These are phyloP conservation scores for Auricularia sp. DNA, from an alignment of 768 basidiomycete genomes.

Conservation along the genomic window DNA sequence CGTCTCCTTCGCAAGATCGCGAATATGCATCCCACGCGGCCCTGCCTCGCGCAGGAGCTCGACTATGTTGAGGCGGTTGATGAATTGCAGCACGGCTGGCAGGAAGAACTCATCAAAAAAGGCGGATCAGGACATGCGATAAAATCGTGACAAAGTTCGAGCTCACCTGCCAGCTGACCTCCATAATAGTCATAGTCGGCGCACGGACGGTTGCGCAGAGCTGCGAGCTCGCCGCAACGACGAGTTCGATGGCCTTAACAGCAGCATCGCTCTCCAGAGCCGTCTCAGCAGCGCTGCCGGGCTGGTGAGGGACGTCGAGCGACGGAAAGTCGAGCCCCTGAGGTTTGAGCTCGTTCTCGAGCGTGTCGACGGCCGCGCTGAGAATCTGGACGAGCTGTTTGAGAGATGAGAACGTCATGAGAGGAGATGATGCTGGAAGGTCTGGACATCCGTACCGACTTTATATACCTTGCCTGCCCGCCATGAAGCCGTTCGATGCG, in stretches of 20 bases:
- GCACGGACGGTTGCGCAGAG: conserved; percentile 51
- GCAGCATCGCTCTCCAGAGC: conserved; percentile 31
- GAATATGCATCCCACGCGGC: conserved; percentile 38
- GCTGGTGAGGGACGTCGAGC: conserved; percentile 37
- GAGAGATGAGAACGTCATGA: neutral
- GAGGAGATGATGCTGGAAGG: neutral
- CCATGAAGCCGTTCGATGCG: too few species aligned
- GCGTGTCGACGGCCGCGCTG: conserved; percentile 57
- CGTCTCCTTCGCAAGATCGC: conserved; percentile 24
- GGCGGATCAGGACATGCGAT: neutral
- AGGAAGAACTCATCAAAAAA: conserved; percentile 56
- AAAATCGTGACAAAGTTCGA: conserved; percentile 5
- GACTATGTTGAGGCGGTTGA: conserved; percentile 60
- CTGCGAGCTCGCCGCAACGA: conserved; percentile 62
- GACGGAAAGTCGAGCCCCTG: conserved; percentile 52
- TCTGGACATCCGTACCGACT: too few species aligned
- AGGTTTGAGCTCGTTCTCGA: conserved; percentile 30
- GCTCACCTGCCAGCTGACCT: conserved; percentile 59
- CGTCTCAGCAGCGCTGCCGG: conserved; percentile 38
- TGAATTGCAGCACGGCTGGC: conserved; percentile 60
- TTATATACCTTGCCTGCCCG: too few species aligned
- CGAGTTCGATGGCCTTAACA: conserved; percentile 13
- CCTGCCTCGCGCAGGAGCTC: conserved; percentile 64
- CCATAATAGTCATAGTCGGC: conserved; percentile 61
- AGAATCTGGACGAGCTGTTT: conserved; percentile 28